phyloP scores from a whole-genome alignment of 495 filamentous ascomycete genomes.

The Annulohypoxylon nitens region DNA sequence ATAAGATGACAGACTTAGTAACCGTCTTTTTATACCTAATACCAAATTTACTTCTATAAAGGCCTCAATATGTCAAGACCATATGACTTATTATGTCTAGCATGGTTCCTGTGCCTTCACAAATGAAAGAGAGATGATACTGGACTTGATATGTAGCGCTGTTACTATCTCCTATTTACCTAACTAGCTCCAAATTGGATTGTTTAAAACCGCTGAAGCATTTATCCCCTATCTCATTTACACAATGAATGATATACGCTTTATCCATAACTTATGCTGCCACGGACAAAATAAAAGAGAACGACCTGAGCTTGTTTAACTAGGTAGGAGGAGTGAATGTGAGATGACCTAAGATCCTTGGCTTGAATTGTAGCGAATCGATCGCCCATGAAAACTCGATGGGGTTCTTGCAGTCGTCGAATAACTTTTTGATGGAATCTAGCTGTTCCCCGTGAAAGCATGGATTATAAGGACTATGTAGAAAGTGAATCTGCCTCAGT shows the following conservation, averaged over 20 bases:
- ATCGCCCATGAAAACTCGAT: background rate
- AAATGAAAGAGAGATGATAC: background rate
- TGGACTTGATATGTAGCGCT: background rate
- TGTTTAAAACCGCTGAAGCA: background rate
- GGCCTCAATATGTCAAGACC: background rate
- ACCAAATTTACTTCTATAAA: background rate
- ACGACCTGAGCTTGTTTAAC: background rate
- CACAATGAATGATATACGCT: background rate
- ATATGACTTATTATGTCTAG: background rate
- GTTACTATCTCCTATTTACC: background rate
- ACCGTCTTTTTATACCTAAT: background rate
- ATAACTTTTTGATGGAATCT: background rate
- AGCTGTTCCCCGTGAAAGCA: background rate
- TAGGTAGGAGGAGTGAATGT: background rate
- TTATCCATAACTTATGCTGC: background rate
- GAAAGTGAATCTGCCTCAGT: background rate
- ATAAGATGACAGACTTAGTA: background rate
- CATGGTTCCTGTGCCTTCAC: no score
- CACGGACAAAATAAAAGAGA: background rate
- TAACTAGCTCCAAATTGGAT: background rate
- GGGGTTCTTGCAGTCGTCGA: background rate
- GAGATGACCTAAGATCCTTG: background rate
- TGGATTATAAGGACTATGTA: background rate
- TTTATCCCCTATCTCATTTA: background rate
- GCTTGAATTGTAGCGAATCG: background rate